Conservation (phyloP, 139 green algal genomes). For the Auxenochlorella pyrenoidosa region DNA sequence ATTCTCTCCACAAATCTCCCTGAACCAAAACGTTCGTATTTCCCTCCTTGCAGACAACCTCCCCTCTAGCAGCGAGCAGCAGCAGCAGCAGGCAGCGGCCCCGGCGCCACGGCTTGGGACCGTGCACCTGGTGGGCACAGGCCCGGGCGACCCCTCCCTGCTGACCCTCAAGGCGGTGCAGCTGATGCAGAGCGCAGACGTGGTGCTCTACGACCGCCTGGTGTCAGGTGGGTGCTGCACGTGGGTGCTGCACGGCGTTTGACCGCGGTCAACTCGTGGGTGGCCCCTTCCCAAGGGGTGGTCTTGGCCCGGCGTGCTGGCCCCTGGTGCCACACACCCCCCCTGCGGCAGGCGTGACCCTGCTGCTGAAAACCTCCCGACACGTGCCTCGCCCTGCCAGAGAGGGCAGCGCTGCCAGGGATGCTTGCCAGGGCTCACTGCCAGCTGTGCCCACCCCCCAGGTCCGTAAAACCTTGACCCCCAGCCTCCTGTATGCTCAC, state of each 20-base stretch:
- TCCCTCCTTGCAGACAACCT: neutral
- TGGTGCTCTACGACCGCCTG: slow-evolving; percentile 94
- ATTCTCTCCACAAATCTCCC: neutral
- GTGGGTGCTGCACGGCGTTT: neutral
- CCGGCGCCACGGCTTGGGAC: slow-evolving; percentile 46
- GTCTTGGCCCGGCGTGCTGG: too few relatives aligned
- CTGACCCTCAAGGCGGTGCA: slow-evolving; percentile 91
- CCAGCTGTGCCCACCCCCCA: neutral
- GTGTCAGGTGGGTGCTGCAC: slow-evolving; percentile 20
- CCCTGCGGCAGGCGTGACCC: too few relatives aligned
- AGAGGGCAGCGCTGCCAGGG: too few relatives aligned
- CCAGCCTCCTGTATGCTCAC: too few relatives aligned
- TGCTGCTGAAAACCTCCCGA: too few relatives aligned
- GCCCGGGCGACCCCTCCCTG: slow-evolving; percentile 94
- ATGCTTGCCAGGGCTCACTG: too few relatives aligned
- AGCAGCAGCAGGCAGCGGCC: neutral
- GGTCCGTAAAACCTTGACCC: slow-evolving; percentile 45
- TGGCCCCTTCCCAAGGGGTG: too few relatives aligned
- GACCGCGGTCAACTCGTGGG: too few relatives aligned
- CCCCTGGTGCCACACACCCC: too few relatives aligned
- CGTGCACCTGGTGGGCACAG: slow-evolving; percentile 96
- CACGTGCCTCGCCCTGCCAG: too few relatives aligned
- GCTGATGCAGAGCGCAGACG: slow-evolving; percentile 93
- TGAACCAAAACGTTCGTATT: neutral
- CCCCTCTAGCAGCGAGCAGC: neutral